Percentiles rank a stretch among this genome's conserved stretches.
Evolutionary conservation across 345 rosid species (phyloP).

Genomic region (Boechera divaricarpa): DNA sequence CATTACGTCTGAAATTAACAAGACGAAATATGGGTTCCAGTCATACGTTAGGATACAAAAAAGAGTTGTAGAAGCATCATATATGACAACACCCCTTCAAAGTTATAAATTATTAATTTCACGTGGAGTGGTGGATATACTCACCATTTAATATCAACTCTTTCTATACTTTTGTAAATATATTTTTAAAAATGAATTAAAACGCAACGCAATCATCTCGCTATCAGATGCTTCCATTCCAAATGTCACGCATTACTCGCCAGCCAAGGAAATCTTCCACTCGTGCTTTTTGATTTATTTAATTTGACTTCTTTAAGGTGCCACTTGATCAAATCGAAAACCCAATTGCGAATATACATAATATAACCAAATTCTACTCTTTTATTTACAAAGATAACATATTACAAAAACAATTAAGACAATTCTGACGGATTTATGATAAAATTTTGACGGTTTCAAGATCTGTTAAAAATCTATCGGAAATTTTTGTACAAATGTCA

Average conservation of each 20-base stretch:
- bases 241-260: conserved; percentile 12
- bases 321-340: not conserved
- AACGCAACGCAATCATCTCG: not conserved
- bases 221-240: conserved; percentile 4
- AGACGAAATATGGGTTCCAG: conserved; percentile 3
- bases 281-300: not conserved
- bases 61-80: not conserved
- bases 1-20: not conserved
- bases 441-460: not conserved
- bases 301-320: not conserved
- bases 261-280: not conserved
- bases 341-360: not conserved
- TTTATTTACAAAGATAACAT: not conserved
- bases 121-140: conserved; percentile 47
- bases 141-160: conserved; percentile 36
- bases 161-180: not conserved
- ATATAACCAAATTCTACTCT: not conserved
- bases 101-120: conserved; percentile 19
- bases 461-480: too few relatives aligned
- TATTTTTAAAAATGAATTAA: not conserved
- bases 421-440: too few relatives aligned
- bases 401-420: too few relatives aligned
- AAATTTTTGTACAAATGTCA: too few relatives aligned
- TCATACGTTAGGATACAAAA: not conserved
- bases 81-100: conserved; percentile 41